phyloP scores from a whole-genome alignment of 257 asterid genomes.

The Oldenlandia corymbosa region DNA sequence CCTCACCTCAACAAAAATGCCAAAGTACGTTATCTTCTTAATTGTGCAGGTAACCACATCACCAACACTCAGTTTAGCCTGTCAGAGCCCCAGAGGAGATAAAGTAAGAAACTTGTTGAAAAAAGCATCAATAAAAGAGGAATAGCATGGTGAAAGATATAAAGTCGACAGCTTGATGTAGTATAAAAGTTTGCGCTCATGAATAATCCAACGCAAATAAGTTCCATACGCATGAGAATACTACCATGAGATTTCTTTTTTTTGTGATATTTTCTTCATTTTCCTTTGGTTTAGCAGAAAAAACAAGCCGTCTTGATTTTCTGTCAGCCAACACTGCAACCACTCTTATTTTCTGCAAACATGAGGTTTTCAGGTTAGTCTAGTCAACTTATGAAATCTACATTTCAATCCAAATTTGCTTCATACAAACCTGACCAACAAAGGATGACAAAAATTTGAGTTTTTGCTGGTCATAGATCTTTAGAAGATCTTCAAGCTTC shows the following conservation, averaged over 20 bases:
- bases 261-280: conserved; percentile 70
- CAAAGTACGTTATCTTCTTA: conserved; percentile 82
- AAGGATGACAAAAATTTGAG: conserved; percentile 79
- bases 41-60: conserved; percentile 85
- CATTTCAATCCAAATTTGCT: conserved; percentile 9
- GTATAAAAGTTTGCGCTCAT: not conserved
- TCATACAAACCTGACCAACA: conserved; percentile 82
- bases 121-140: conserved; percentile 8
- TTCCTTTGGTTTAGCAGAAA: conserved; percentile 67
- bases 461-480: conserved; percentile 79
- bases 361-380: conserved; percentile 7
- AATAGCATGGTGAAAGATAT: conserved; percentile 9
- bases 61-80: conserved; percentile 74
- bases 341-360: conserved; percentile 61
- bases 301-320: conserved; percentile 63
- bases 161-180: not conserved
- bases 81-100: conserved; percentile 22
- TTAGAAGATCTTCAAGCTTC: conserved; percentile 85
- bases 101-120: conserved; percentile 3
- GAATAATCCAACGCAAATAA: not conserved
- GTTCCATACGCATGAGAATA: not conserved
- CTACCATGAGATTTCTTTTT: conserved; percentile 77
- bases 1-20: conserved; percentile 88
- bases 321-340: conserved; percentile 68
- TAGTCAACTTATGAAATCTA: conserved; percentile 11